Conservation (phyloP, 163 green algal species). For the Coccomyxa subellipsoidea region DNA sequence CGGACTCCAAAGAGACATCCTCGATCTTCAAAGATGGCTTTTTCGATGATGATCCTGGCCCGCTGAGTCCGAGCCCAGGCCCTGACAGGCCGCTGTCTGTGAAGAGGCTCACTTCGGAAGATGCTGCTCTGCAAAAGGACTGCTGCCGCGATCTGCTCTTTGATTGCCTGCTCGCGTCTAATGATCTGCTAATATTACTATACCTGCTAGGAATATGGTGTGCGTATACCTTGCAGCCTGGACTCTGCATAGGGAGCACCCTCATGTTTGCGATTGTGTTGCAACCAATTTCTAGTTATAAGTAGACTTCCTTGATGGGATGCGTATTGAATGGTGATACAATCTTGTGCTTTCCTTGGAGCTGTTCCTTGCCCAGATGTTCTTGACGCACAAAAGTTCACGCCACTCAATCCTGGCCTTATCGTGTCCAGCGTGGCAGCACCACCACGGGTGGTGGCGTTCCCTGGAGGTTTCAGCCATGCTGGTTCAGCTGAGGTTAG, state of each 20-base stretch:
- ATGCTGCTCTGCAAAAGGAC: not conserved
- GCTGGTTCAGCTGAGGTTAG: too few species aligned
- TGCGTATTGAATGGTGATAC: not conserved
- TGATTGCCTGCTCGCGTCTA: not conserved
- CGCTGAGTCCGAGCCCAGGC: not conserved
- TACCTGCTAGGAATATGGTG: not conserved
- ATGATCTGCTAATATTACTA: not conserved
- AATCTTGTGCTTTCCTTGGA: not conserved
- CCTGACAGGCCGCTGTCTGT: not conserved
- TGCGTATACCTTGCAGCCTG: not conserved
- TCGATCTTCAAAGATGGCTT: constrained; percentile 35
- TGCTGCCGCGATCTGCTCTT: not conserved
- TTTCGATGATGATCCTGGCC: not conserved
- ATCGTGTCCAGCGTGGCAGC: not conserved
- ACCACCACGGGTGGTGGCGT: not conserved
- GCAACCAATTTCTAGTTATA: not conserved
- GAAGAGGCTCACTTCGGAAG: not conserved
- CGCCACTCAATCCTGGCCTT: not conserved
- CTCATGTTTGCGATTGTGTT: not conserved
- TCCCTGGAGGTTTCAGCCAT: not conserved
- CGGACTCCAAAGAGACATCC: constrained; percentile 51
- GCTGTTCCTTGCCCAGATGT: not conserved
- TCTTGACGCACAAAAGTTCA: not conserved
- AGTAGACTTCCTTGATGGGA: not conserved
- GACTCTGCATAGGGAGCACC: not conserved